A percentile compares a stretch with the other conserved stretches of the same genome.
Conservation (phyloP, 2,329 filamentous ascomycete species). For the Phoma herbarum region DNA sequence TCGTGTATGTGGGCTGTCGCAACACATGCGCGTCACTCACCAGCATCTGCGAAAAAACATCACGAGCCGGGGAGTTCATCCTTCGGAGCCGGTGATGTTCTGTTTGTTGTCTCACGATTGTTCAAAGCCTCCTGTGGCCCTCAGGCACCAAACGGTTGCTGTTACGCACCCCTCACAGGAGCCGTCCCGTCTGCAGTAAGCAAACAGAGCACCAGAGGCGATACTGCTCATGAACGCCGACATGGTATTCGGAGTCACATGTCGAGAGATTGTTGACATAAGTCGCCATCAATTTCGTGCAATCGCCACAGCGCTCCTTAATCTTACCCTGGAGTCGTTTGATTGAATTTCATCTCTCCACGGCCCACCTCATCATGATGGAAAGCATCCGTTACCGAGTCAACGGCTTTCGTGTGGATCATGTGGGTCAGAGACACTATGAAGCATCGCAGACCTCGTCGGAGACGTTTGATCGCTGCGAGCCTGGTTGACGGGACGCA, state of each 20-base stretch:
- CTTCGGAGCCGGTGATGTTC: background rate
- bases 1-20: constrained; percentile 10
- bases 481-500: background rate
- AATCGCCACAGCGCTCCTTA: constrained; percentile 11
- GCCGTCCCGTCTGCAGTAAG: background rate
- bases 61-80: background rate
- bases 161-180: constrained; percentile 2
- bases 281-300: constrained; percentile 10
- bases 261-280: background rate
- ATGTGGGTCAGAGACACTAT: constrained; percentile 2
- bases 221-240: background rate
- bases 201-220: background rate
- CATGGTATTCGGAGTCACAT: background rate
- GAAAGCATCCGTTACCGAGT: constrained; percentile 9
- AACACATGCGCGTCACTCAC: background rate
- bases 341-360: constrained; percentile 20
- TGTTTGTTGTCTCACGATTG: constrained; percentile 15
- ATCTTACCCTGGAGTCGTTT: constrained; percentile 15
- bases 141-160: constrained; percentile 8
- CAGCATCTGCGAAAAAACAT: background rate
- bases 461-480: background rate
- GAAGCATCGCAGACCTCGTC: constrained; percentile 2
- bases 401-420: constrained; percentile 12
- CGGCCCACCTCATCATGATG: constrained; percentile 3
- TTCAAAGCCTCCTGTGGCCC: background rate